Base-by-base conservation (phyloP, 805 yeast genomes). In the Sungouiella blattae region DNA sequence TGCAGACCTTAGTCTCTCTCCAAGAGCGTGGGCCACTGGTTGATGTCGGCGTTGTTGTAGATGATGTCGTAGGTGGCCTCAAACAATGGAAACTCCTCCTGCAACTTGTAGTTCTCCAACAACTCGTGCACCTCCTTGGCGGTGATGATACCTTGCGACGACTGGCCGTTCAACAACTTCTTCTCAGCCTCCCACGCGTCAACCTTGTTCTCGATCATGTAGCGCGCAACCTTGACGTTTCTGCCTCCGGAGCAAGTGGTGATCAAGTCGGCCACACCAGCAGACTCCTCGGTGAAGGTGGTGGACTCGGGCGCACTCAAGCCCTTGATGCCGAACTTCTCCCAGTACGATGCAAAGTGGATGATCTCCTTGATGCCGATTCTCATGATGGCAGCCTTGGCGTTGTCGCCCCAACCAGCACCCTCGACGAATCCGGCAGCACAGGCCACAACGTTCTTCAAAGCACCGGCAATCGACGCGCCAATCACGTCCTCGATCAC, bases 381-480 rank as follows among this genome's bases (percentile, higher is more conserved):
- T 53, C 73, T 61, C 73, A 68, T 68, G 46, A 68, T 58, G 28
- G 73, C 73, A 25, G 72, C 58, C 56, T 67, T 68, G 42, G 73
- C 73, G 39, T 68, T 68, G 55, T 68, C 73, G 49, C 73, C 73
- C 73, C 73, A 68, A 30, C 71, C 71, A 37, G 57, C 57, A 26
- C 73, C 73, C 49, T 67, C 73, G 28, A 68, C 73, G 38, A 68
- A 64, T 17, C 73, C 73, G 16, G 67, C 73, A 6, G 71, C 67
- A 32, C 63, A 55, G 26, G 73, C 73, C 31, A 68, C 73, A 18
- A 68, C 62, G 43, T 68, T 68, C 53, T 68, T 68, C 50, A 68
- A 57, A 3, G 73, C 73, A 37, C 73, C 73, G 18, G 73, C 73
- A 12, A 66, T 64, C 11, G 72, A 66, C 8, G 65, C 69, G 37